Evolutionary conservation across 441 rosid genomes (phyloP).

Genomic region (Populus trichocarpa): DNA sequence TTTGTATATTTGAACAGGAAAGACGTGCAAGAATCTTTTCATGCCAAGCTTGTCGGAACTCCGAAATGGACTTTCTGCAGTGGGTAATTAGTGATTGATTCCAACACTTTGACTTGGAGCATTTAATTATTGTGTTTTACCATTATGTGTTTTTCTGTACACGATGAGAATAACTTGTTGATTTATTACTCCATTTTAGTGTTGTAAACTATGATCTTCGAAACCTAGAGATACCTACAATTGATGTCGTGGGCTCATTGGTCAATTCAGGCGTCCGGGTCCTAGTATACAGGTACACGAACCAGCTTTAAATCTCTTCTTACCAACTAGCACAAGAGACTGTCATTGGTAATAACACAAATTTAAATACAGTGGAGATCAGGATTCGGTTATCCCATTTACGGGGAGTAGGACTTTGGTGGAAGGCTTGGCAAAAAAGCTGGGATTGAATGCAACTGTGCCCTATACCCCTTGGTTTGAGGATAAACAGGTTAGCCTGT

Average conservation of each 20-base stretch:
- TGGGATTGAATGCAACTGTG: slow-evolving; percentile 35
- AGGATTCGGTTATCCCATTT: slow-evolving; percentile 46
- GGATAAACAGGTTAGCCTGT: slow-evolving; percentile 33
- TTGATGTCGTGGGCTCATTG: no score
- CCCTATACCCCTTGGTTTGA: slow-evolving; percentile 47
- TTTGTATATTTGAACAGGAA: slow-evolving; percentile 33
- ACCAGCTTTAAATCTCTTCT: neutral
- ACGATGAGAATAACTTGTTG: no score
- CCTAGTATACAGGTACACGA: no score
- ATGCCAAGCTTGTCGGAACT: slow-evolving; percentile 42
- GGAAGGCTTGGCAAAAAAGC: slow-evolving; percentile 29
- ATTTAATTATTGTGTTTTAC: no score
- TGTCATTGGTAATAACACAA: neutral
- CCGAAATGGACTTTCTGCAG: slow-evolving; percentile 42
- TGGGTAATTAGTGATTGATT: slow-evolving; percentile 24
- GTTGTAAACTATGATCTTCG: no score
- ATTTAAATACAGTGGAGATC: slow-evolving; percentile 43
- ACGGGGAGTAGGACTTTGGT: slow-evolving; percentile 36
- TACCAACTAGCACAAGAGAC: neutral
- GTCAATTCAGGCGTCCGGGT: no score
- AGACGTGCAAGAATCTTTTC: slow-evolving; percentile 50
- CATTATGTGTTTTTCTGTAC: no score
- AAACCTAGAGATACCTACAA: no score
- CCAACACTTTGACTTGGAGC: no score
- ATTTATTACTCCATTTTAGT: no score